A percentile compares a stretch with the other conserved stretches of the same genome.
Evolutionary conservation across 352 stramenopile genomes (phyloP).

Genomic region (Paralagenidium karlingii): DNA sequence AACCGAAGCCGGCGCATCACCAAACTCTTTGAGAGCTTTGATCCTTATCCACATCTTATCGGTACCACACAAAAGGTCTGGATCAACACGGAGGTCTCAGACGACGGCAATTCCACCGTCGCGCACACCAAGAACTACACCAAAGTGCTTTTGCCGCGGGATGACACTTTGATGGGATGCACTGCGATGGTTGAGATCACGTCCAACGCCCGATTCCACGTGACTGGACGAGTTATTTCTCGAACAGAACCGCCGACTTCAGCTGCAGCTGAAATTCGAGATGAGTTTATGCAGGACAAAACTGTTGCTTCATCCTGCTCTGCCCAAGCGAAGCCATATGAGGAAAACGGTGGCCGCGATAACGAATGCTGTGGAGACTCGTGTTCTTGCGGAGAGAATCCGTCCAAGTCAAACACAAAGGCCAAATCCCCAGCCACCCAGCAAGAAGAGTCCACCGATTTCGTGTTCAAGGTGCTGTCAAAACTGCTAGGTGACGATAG

Average conservation of each 20-base stretch:
- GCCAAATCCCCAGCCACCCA: too few species aligned
- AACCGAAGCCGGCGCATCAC: constrained; percentile 75
- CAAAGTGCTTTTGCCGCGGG: constrained; percentile 77
- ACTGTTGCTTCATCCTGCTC: constrained; percentile 6
- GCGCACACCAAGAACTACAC: constrained; percentile 88
- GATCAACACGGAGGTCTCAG: constrained; percentile 75
- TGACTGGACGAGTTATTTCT: constrained; percentile 47
- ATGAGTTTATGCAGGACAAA: constrained; percentile 14
- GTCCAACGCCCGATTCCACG: constrained; percentile 52
- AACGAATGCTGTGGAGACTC: too few species aligned
- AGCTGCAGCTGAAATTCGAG: constrained; percentile 29
- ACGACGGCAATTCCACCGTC: constrained; percentile 68
- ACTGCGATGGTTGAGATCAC: constrained; percentile 45
- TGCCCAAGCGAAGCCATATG: background rate
- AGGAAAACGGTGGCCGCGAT: background rate
- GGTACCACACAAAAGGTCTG: constrained; percentile 51
- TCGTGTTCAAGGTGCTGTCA: constrained; percentile 2
- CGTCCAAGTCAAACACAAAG: too few species aligned
- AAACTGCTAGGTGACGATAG: constrained; percentile 24
- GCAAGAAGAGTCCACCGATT: constrained; percentile 1
- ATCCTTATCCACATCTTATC: constrained; percentile 63
- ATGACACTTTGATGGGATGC: constrained; percentile 68
- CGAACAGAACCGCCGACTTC: constrained; percentile 34
- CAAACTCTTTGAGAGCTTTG: constrained; percentile 75
- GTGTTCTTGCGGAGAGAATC: too few species aligned